Conservation (phyloP, 257 asterid species). For the Solanum etuberosum region DNA sequence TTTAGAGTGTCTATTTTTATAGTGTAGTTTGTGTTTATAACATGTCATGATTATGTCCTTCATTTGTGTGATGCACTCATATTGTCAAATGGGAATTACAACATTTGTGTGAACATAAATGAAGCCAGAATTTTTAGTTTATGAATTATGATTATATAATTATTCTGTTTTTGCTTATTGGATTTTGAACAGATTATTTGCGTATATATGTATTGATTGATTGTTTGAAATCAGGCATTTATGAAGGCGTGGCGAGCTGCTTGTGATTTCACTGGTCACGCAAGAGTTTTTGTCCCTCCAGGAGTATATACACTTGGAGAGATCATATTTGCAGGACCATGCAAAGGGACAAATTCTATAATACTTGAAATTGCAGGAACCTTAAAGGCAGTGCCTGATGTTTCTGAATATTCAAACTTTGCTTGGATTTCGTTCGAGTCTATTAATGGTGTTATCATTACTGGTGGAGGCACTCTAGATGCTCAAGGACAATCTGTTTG, state of each 20-base stretch:
- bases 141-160: neutral
- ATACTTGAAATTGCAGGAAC: constrained; percentile 31
- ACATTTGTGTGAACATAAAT: neutral
- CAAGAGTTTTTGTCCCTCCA: constrained; percentile 31
- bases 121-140: neutral
- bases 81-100: neutral
- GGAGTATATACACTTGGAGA: constrained; percentile 35
- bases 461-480: constrained; percentile 52
- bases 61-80: neutral
- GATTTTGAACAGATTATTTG: neutral
- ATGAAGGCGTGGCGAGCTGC: constrained; percentile 49
- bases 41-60: neutral
- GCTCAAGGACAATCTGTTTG: constrained; percentile 41
- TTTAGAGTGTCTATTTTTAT: neutral
- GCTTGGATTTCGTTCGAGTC: constrained; percentile 42
- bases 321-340: constrained; percentile 43
- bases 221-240: constrained; percentile 28
- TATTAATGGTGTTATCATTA: constrained; percentile 25
- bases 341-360: constrained; percentile 29
- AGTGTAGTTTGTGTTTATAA: neutral
- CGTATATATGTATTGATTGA: neutral
- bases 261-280: constrained; percentile 27
- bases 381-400: constrained; percentile 35
- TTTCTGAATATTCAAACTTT: constrained; percentile 26
- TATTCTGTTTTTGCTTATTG: neutral